Evolutionary conservation across 2,329 filamentous ascomycete genomes (phyloP), one percentile per base, ranked within the genome.

Genomic region (Rhynchosporium secalis): DNA sequence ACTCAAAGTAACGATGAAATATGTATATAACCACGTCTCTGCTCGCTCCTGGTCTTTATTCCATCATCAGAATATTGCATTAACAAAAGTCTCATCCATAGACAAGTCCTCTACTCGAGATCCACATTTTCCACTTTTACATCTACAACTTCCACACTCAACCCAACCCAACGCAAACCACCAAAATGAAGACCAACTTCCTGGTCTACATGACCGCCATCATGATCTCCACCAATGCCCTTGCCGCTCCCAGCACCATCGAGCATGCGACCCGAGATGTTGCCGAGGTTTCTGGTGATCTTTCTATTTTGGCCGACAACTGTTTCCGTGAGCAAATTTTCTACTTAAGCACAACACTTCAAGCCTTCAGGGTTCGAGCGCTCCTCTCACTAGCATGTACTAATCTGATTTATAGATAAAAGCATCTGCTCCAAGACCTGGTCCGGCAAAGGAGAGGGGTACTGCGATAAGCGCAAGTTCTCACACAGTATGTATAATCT

Each of bases 171-270:
- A n/a, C 6, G 4, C 31, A 36, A 46, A 38, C 29, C 41, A 13
- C 47, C 55, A 57, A 45, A 57, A 57, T 57, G 55, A 57, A 57
- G 55, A 57, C 55, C 55, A 57, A 47, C 55, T 45, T 57, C 41
- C 41, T 57, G 15, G 9, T 57, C n/a, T 43, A 45, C 29, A 31
- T 47, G 40, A 31, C 55, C 12, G 26, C 55, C 41, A 26, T 46
- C 41, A 46, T 45, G 55, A 41, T 41, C 51, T 38, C 31, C 29
- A 20, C 55, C 28, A 57, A 45, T 20, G 55, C 31, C 40, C 41
- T 57, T n/a, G 55, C 55, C 29, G 55, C 55, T 26, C 55, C 55
- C 3, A 31, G 26, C 20, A 29, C 41, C 20, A 12, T 57, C 12
- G 55, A 57, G 6, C 13, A 38, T 13, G 28, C 15, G 40, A 29